These are phyloP conservation scores for Pontederia paniculata DNA, from an alignment of 176 grass and related monocot genomes.

Conservation along the genomic window DNA sequence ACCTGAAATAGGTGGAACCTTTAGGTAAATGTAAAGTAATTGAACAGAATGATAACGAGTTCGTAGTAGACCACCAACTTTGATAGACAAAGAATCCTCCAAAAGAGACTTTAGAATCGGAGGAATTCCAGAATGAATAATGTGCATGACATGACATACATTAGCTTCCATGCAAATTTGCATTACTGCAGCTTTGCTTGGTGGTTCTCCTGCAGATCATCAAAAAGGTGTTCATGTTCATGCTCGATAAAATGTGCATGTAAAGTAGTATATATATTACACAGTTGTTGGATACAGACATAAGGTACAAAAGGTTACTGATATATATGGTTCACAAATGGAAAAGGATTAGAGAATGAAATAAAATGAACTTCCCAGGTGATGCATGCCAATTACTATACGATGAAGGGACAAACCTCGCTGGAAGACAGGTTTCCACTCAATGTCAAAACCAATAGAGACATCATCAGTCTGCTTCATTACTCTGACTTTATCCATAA, in stretches of 20 bases:
- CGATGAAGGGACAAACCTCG: conserved; percentile 43
- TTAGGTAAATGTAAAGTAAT: conserved; percentile 8
- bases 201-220: conserved; percentile 39
- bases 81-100: conserved; percentile 60
- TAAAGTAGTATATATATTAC: not conserved
- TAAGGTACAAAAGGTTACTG: too few species aligned
- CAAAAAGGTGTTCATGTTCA: not conserved
- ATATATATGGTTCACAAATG: not conserved
- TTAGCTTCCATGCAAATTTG: conserved; percentile 71
- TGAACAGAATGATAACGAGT: not conserved
- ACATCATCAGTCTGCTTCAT: conserved; percentile 35
- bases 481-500: conserved; percentile 35
- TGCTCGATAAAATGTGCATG: conserved; percentile 8
- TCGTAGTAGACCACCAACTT: conserved; percentile 33
- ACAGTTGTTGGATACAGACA: too few species aligned
- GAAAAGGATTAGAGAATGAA: not conserved
- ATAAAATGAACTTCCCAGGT: not conserved
- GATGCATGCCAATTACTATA: not conserved
- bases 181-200: conserved; percentile 82
- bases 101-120: conserved; percentile 53
- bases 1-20: conserved; percentile 34
- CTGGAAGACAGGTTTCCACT: conserved; percentile 59
- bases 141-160: conserved; percentile 70
- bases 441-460: conserved; percentile 80
- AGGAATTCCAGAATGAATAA: conserved; percentile 75